Percentiles rank a stretch among this genome's conserved stretches.
These are phyloP conservation scores for Xylariomycetidae sp. DNA, from an alignment of 2,329 filamentous ascomycete species.

Conservation along the genomic window DNA sequence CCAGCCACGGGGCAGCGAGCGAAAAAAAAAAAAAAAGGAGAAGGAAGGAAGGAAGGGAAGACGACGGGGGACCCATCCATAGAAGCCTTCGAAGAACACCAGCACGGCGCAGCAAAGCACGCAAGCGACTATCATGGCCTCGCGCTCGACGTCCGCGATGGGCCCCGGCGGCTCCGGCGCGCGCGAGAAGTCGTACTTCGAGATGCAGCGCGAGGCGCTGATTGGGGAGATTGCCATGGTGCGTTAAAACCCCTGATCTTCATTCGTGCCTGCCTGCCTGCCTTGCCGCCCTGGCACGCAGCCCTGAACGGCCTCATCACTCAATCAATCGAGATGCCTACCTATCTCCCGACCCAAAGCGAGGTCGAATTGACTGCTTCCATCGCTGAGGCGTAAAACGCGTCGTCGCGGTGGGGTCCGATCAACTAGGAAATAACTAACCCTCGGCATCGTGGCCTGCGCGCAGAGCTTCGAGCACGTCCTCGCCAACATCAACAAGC, in stretches of 20 bases:
- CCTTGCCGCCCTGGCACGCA: no score
- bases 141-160: conserved; percentile 19
- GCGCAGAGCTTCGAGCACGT: conserved; percentile 76
- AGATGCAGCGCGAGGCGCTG: conserved; percentile 67
- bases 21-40: neutral
- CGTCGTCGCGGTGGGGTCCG: no score
- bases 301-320: no score
- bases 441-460: no score
- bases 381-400: no score
- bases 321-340: no score
- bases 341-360: no score
- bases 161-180: conserved; percentile 10
- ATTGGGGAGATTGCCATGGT: conserved; percentile 70
- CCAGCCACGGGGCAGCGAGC: neutral
- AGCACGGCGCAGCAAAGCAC: conserved; percentile 14
- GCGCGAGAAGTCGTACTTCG: conserved; percentile 60
- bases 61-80: neutral
- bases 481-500: conserved; percentile 89
- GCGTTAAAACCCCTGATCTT: conserved; percentile 15
- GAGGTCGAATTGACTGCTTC: no score
- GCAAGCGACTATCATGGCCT: conserved; percentile 17
- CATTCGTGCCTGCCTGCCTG: no score
- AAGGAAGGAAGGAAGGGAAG: neutral
- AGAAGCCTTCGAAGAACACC: neutral
- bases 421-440: no score